These are phyloP conservation scores for Cladorrhinum sp. DNA, from an alignment of 2,329 filamentous ascomycete species.

Conservation along the genomic window DNA sequence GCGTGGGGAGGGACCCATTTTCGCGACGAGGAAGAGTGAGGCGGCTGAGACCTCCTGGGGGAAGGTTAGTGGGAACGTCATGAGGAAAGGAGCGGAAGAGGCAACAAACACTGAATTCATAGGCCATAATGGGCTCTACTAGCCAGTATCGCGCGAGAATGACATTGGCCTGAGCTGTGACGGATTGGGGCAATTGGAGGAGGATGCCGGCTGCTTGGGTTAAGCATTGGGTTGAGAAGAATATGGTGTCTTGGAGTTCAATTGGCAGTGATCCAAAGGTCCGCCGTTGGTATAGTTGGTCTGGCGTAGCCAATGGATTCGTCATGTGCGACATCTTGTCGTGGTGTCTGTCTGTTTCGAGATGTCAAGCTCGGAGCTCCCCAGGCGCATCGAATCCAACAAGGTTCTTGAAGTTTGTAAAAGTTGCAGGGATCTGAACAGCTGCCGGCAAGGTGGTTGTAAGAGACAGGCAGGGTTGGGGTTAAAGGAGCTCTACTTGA, in stretches of 20 bases:
- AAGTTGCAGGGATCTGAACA: too few relatives aligned
- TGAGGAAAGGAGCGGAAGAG: slow-evolving; percentile 1
- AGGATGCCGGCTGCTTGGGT: slow-evolving; percentile 78
- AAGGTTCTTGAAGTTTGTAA: too few relatives aligned
- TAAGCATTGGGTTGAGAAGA: slow-evolving; percentile 68
- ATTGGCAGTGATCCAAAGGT: slow-evolving; percentile 58
- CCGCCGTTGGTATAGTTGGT: slow-evolving; percentile 61
- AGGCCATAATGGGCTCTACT: slow-evolving; percentile 50
- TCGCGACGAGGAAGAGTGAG: slow-evolving; percentile 75
- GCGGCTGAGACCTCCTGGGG: slow-evolving; percentile 76
- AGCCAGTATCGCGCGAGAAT: slow-evolving; percentile 80
- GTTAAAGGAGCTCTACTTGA: not conserved
- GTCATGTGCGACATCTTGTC: slow-evolving; percentile 57
- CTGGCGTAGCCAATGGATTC: slow-evolving; percentile 70
- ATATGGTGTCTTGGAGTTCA: slow-evolving; percentile 69
- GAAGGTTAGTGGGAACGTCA: slow-evolving; percentile 10
- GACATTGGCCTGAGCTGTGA: slow-evolving; percentile 81
- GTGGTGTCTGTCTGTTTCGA: too few relatives aligned
- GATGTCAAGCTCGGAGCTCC: not conserved
- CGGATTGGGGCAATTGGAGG: slow-evolving; percentile 78
- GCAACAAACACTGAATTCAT: slow-evolving; percentile 54
- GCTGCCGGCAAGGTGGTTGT: too few relatives aligned
- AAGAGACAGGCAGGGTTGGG: too few relatives aligned
- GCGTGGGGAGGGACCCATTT: slow-evolving; percentile 73
- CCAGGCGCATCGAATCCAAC: not conserved